A percentile compares a stretch with the other conserved stretches of the same genome.
These are phyloP conservation scores for Lactarius pseudohatsudake DNA, from an alignment of 768 basidiomycete species.

Conservation along the genomic window DNA sequence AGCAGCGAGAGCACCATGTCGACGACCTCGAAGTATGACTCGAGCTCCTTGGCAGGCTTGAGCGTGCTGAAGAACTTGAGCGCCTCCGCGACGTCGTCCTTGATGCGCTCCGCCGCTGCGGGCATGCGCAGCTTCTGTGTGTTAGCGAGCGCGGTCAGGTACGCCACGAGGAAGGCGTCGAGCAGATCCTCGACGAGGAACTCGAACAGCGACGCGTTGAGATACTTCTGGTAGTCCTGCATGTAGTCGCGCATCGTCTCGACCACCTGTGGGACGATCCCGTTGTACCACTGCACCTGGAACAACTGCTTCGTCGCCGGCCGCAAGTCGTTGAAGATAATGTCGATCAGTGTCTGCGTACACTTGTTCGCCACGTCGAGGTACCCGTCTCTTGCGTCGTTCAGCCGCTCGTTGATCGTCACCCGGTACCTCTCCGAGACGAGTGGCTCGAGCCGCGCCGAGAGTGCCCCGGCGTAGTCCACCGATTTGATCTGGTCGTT, in stretches of 20 bases:
- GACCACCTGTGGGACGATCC: slow-evolving; percentile 81
- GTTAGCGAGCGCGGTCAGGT: slow-evolving; percentile 84
- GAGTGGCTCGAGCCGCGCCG: slow-evolving; percentile 82
- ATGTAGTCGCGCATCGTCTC: slow-evolving; percentile 97
- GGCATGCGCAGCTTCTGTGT: slow-evolving; percentile 87
- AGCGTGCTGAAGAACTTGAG: slow-evolving; percentile 80
- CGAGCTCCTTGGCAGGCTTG: slow-evolving; percentile 77
- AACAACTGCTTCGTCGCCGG: slow-evolving; percentile 84
- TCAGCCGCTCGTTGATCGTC: slow-evolving; percentile 80
- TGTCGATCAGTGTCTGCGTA: slow-evolving; percentile 89
- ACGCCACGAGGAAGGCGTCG: slow-evolving; percentile 85
- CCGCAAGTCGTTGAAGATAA: slow-evolving; percentile 93
- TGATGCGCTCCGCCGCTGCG: slow-evolving; percentile 77
- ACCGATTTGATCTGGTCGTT: slow-evolving; percentile 98
- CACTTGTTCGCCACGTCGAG: slow-evolving; percentile 98
- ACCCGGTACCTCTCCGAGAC: slow-evolving; percentile 90
- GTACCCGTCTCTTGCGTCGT: slow-evolving; percentile 97
- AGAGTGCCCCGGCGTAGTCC: slow-evolving; percentile 86
- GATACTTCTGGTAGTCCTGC: slow-evolving; percentile 88
- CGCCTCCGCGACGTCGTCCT: slow-evolving; percentile 73
- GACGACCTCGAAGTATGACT: slow-evolving; percentile 80
- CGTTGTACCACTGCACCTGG: slow-evolving; percentile 86
- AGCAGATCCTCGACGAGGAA: slow-evolving; percentile 90
- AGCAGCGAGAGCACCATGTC: slow-evolving; percentile 80
- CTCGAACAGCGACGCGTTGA: slow-evolving; percentile 89